Evolutionary conservation across 2,329 filamentous ascomycete genomes (phyloP), one percentile per base, ranked within the genome.

Genomic region (Zymoseptoria crescenta): DNA sequence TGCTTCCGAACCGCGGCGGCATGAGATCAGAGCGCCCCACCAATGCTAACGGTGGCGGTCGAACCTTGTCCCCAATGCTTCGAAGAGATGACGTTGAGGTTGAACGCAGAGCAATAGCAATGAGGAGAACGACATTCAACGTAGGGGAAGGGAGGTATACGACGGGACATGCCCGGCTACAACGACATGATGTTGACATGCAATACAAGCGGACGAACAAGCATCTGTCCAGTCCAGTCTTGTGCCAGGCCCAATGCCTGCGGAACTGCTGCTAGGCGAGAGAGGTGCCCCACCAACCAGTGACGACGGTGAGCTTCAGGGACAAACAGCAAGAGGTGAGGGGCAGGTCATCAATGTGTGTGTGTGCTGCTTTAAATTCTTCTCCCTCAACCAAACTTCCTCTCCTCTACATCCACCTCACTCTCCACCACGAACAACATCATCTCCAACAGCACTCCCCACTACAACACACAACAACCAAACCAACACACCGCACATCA

Each of bases 401-500:
- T 45, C 35, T 45, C 35, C 4, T 45, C 16, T 45, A 45, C 35
- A 45, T 45, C 35, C 16, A 45, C 35, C 35, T 45, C 24, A 24
- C 24, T 24, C 24, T 24, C 35, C 13, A 45, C n/a, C 16, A 45
- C 35, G 16, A 45, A n/a, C 35, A 45, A 6, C 35, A 16, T 16
- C 35, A 16, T 16, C 35, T 16, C 13, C 49, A 20, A 54, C 28
- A 30, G 8, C 35, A 35, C n/a, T 52, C 51, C 7, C 19, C 54
- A 28, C 19, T 9, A 16, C 45, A 24, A 45, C 28, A 56, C 45
- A 52, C 49, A 59, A 10, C 55, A 29, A 55, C 56, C 59, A 35
- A 60, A 58, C 49, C 48, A 58, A 30, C 29, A 57, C 60, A 54
- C 13, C 35, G n/a, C 27, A 55, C 60, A 70, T 13, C 62, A 70